Base-by-base conservation (phyloP, 192 early-diverging fungal species). In the Coemansia sp. region DNA sequence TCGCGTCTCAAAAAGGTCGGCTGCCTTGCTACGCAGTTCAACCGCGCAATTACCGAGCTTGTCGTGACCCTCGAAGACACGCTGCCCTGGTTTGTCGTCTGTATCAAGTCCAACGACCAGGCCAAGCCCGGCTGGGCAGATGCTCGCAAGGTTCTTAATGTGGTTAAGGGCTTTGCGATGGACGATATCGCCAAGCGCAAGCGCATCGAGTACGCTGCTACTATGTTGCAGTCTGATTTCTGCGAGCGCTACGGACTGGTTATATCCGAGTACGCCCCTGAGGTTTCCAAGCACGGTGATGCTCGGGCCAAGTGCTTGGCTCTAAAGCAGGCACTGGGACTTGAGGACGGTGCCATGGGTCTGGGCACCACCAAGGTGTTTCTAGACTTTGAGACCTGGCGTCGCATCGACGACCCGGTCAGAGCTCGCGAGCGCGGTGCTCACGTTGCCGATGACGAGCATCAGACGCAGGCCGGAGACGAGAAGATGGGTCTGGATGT, bases 1-100 rank as follows among this genome's bases (percentile, higher is more conserved):
- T 94, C 62, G 62, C 85, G 66, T 29, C 78, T 56, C 89, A 95
- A 72, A 32, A 69, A 79, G 56, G 67, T 84, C 59, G 75, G 78
- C n/a, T 74, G 72, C 20, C 22, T 77, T 30, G 71, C 64, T 20
- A 73, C 89, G 48, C 87, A 87, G 62, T 85, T 87, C 42, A 87
- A 86, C 70, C 73, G 77, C 25, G 86, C 91, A 2, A 61, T 94
- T 2, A 81, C 89, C 40, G 93, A 94, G 60, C 80, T 97, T 51
- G 71, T 90, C 16, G 81, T 87, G n/a, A 91, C 95, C 2, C 82
- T 96, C 61, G 73, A 84, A 34, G 90, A 94, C 58, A 95, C 94
- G 0, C 82, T 84, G 22, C 83, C 91, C 16, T 98, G 94, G 92
- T 86, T 89, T 48, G 83, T 96, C 14, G 84, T 92, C 51, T 94